phyloP scores from a whole-genome alignment of 495 filamentous ascomycete genomes.

The Hypoxylon crocopeplum region DNA sequence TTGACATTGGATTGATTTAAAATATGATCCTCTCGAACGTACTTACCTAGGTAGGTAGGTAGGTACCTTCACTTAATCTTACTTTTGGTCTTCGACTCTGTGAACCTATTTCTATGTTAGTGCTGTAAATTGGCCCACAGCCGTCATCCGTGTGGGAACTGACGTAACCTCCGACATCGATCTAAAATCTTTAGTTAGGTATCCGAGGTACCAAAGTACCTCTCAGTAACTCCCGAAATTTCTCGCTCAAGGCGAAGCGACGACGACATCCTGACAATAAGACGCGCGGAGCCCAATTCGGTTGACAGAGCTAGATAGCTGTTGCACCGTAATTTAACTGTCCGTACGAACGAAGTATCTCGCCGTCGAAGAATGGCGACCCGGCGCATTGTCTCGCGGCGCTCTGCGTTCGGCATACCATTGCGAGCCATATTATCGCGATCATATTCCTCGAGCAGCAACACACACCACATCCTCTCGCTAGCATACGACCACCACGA shows the following conservation, averaged over 20 bases:
- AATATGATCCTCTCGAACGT: no score
- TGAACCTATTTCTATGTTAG: no score
- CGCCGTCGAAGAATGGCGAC: constrained; percentile 15
- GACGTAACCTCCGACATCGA: constrained; percentile 26
- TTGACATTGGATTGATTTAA: background rate
- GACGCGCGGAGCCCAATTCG: background rate
- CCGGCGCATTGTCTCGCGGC: constrained; percentile 29
- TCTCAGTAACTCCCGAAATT: constrained; percentile 2
- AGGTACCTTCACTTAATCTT: no score
- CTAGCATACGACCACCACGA: constrained; percentile 67
- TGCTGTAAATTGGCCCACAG: no score
- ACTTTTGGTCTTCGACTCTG: no score
- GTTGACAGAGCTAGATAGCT: background rate
- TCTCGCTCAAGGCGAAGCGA: background rate
- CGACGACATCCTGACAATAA: background rate
- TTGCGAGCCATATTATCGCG: constrained; percentile 27
- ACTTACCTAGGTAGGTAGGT: no score
- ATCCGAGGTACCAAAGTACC: background rate
- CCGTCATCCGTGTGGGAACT: background rate
- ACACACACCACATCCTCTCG: constrained; percentile 33
- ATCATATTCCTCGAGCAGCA: constrained; percentile 10
- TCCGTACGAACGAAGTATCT: background rate
- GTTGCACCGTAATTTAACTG: no score
- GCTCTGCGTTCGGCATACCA: constrained; percentile 4
- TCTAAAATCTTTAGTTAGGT: background rate